phyloP scores from a whole-genome alignment of 2,329 filamentous ascomycete genomes.

The Talaromyces sp. region DNA sequence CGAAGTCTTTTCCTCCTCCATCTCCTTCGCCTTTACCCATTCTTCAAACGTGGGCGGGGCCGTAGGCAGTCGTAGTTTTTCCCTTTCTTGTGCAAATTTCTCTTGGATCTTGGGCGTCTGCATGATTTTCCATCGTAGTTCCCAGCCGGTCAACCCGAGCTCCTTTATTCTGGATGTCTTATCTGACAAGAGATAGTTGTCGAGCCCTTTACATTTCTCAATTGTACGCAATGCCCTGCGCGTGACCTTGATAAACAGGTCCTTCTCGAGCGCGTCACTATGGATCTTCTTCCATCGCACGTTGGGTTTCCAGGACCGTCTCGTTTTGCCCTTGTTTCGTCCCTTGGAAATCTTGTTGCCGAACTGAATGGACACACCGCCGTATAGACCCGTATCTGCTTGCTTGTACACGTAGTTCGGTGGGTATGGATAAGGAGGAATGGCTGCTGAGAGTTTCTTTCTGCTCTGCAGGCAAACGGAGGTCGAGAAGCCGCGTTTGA shows the following conservation, averaged over 20 bases:
- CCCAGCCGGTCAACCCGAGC: constrained; percentile 85
- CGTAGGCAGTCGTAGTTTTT: constrained; percentile 58
- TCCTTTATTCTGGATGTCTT: constrained; percentile 75
- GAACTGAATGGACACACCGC: constrained; percentile 40
- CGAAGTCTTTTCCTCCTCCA: constrained; percentile 33
- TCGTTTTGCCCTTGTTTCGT: constrained; percentile 44
- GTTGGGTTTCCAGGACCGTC: constrained; percentile 46
- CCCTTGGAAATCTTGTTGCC: constrained; percentile 48
- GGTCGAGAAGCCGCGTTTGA: constrained; percentile 31
- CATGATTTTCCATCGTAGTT: constrained; percentile 83
- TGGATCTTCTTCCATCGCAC: constrained; percentile 43
- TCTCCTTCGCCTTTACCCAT: constrained; percentile 39
- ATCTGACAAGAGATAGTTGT: constrained; percentile 81
- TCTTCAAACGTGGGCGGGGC: constrained; percentile 35
- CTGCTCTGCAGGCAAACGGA: constrained; percentile 27
- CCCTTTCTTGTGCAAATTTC: constrained; percentile 61
- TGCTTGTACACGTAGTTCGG: constrained; percentile 40
- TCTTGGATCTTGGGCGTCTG: constrained; percentile 64
- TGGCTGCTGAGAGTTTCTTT: constrained; percentile 28
- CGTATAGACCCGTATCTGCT: constrained; percentile 44
- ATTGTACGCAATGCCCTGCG: constrained; percentile 52
- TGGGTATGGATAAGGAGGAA: constrained; percentile 44
- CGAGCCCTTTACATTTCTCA: constrained; percentile 79
- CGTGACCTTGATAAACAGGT: constrained; percentile 42
- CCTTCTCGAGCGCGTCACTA: constrained; percentile 38